Conservation (phyloP, 306 rosid genomes). For the Herpetospermum pedunculosum region DNA sequence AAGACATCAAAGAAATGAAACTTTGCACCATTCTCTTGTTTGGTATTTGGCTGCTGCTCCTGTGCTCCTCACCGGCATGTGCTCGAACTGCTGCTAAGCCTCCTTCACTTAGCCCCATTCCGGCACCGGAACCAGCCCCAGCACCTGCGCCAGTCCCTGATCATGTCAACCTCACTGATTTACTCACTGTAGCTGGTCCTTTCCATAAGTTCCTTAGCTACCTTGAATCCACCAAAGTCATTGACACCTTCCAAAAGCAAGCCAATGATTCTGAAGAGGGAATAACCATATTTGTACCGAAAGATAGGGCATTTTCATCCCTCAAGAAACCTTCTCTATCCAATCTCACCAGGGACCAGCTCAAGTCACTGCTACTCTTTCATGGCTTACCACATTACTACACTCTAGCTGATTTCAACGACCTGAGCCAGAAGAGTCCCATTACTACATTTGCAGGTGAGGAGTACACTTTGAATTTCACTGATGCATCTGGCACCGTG, state of each 20-base stretch:
- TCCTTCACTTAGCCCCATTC: slow-evolving; percentile 46
- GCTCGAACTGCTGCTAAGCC: slow-evolving; percentile 48
- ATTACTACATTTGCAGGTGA: slow-evolving; percentile 80
- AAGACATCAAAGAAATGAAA: background rate
- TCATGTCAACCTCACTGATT: slow-evolving; percentile 57
- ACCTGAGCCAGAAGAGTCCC: slow-evolving; percentile 43
- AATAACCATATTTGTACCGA: slow-evolving; percentile 77
- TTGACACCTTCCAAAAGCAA: slow-evolving; percentile 84
- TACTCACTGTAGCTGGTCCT: slow-evolving; percentile 81
- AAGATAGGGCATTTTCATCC: slow-evolving; percentile 50
- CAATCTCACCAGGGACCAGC: slow-evolving; percentile 52
- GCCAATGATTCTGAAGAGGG: slow-evolving; percentile 93
- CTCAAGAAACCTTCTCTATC: slow-evolving; percentile 50
- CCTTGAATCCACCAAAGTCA: slow-evolving; percentile 65
- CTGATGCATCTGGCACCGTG: slow-evolving; percentile 56
- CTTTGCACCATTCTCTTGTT: slow-evolving; percentile 11
- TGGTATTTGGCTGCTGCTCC: slow-evolving; percentile 22
- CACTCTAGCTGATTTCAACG: slow-evolving; percentile 58
- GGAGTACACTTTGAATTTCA: slow-evolving; percentile 55
- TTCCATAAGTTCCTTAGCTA: slow-evolving; percentile 66
- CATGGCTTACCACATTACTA: slow-evolving; percentile 86
- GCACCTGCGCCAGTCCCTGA: slow-evolving; percentile 32
- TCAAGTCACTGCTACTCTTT: slow-evolving; percentile 62
- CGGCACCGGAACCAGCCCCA: slow-evolving; percentile 55
- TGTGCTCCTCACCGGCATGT: slow-evolving; percentile 36